phyloP scores from a whole-genome alignment of 768 basidiomycete species.

The Multifurca ochricompacta region DNA sequence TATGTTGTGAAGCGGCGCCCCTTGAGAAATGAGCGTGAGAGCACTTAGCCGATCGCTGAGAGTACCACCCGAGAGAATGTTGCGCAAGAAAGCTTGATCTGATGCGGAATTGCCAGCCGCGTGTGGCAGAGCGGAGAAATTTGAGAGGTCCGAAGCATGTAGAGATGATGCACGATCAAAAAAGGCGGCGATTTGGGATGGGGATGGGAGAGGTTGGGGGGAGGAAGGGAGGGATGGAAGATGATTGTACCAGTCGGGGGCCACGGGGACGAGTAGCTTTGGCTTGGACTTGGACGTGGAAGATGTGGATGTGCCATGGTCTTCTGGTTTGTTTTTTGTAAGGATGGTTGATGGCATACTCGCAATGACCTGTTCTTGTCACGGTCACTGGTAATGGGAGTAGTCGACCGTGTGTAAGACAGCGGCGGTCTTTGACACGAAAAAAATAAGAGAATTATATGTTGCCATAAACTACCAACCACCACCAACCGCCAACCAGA shows the following conservation, averaged over 20 bases:
- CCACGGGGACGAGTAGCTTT: conserved; percentile 28
- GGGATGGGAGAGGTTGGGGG: conserved; percentile 29
- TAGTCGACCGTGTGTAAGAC: no score
- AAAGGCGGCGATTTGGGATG: conserved; percentile 39
- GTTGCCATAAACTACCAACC: no score
- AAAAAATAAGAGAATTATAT: no score
- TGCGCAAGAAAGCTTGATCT: conserved; percentile 7
- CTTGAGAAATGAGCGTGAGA: conserved; percentile 35
- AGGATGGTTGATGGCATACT: not conserved
- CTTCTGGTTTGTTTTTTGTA: not conserved
- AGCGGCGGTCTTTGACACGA: no score
- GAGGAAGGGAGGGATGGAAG: conserved; percentile 35
- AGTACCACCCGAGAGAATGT: conserved; percentile 9
- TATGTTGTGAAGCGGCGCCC: conserved; percentile 78
- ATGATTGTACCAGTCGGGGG: conserved; percentile 49
- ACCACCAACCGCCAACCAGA: no score
- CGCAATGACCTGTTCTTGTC: no score
- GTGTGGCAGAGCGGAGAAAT: conserved; percentile 47
- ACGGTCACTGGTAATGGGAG: no score
- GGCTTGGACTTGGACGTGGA: conserved; percentile 14
- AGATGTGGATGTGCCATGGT: no score
- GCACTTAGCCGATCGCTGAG: conserved; percentile 32
- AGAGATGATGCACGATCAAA: conserved; percentile 40
- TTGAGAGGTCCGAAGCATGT: conserved; percentile 40
- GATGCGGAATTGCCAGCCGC: not conserved